A percentile compares a stretch with the other conserved stretches of the same genome.
Evolutionary conservation across 768 basidiomycete genomes (phyloP).

Genomic region (Exsudoporus frostii): DNA sequence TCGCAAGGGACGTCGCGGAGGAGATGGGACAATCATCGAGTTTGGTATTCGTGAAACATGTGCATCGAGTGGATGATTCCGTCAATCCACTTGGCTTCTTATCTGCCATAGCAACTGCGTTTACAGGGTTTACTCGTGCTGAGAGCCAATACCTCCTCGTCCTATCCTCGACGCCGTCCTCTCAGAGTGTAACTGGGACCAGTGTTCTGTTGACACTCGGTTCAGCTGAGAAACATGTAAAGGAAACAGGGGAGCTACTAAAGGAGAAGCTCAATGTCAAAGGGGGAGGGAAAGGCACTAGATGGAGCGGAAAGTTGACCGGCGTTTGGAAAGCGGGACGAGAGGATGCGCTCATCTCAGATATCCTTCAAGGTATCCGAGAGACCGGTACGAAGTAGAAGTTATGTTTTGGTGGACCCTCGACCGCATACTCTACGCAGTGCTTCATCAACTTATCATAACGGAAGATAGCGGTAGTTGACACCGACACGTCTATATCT

Average conservation of each 20-base stretch:
- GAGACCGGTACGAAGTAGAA: constrained; percentile 5
- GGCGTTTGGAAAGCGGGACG: constrained; percentile 38
- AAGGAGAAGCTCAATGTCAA: constrained; percentile 60
- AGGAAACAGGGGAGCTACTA: constrained; percentile 52
- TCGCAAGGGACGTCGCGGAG: constrained; percentile 41
- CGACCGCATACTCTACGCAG: no score
- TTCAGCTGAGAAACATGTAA: constrained; percentile 57
- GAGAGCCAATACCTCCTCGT: constrained; percentile 43
- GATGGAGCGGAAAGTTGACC: constrained; percentile 72
- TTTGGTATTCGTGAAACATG: constrained; percentile 41
- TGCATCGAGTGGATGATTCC: constrained; percentile 63
- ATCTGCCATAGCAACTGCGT: constrained; percentile 51
- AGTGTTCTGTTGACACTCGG: constrained; percentile 61
- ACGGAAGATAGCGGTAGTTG: no score
- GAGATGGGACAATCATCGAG: constrained; percentile 33
- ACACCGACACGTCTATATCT: no score
- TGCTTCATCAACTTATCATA: no score
- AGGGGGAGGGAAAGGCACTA: constrained; percentile 73
- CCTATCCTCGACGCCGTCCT: constrained; percentile 62
- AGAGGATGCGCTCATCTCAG: constrained; percentile 18
- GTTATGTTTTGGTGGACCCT: background rate
- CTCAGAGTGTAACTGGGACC: constrained; percentile 46
- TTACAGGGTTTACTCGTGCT: constrained; percentile 27
- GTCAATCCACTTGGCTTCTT: constrained; percentile 57
- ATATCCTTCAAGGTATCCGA: constrained; percentile 13